These are phyloP conservation scores for Zhuliangozyma parablackwelliae DNA, from an alignment of 1,139 yeast species.

Conservation along the genomic window DNA sequence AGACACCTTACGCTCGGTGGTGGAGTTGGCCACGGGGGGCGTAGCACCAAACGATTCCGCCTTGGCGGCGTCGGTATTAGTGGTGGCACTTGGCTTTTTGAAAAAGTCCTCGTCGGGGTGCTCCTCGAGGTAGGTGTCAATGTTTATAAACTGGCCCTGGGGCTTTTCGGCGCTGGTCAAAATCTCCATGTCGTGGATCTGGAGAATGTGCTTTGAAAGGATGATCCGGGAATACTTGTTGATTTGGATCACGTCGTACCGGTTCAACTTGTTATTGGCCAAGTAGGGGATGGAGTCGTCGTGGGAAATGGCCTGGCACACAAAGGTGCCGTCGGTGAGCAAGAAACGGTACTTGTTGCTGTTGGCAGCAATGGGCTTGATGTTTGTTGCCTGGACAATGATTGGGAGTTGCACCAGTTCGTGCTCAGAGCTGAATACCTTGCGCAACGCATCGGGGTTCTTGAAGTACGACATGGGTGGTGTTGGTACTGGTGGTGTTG, in stretches of 20 bases:
- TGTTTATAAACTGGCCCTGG: slow-evolving; percentile 22
- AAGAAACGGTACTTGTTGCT: slow-evolving; percentile 51
- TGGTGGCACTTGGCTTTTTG: slow-evolving; percentile 15
- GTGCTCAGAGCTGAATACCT: slow-evolving; percentile 16
- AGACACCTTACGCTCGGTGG: not conserved
- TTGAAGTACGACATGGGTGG: slow-evolving; percentile 6
- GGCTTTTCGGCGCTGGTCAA: slow-evolving; percentile 35
- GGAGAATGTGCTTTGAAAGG: slow-evolving; percentile 50
- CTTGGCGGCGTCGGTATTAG: slow-evolving; percentile 4
- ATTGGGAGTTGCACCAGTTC: slow-evolving; percentile 27
- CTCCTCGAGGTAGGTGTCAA: slow-evolving; percentile 50
- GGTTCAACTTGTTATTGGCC: slow-evolving; percentile 39
- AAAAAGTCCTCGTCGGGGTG: slow-evolving; percentile 52
- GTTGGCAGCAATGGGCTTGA: slow-evolving; percentile 35
- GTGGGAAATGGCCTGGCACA: slow-evolving; percentile 63
- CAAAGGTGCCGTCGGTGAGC: slow-evolving; percentile 61
- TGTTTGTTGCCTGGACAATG: slow-evolving; percentile 46
- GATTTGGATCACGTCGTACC: slow-evolving; percentile 30
- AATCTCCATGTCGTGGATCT: slow-evolving; percentile 50
- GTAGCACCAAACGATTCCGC: not conserved
- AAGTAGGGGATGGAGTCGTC: slow-evolving; percentile 52
- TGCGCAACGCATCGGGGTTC: slow-evolving; percentile 23
- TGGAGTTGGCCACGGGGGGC: slow-evolving; percentile 8
- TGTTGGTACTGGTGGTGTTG: not conserved
- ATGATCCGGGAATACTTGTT: slow-evolving; percentile 45